Evolutionary conservation across 768 basidiomycete genomes (phyloP), one percentile per base, ranked within the genome.

Genomic region (Pluteus cervinus): DNA sequence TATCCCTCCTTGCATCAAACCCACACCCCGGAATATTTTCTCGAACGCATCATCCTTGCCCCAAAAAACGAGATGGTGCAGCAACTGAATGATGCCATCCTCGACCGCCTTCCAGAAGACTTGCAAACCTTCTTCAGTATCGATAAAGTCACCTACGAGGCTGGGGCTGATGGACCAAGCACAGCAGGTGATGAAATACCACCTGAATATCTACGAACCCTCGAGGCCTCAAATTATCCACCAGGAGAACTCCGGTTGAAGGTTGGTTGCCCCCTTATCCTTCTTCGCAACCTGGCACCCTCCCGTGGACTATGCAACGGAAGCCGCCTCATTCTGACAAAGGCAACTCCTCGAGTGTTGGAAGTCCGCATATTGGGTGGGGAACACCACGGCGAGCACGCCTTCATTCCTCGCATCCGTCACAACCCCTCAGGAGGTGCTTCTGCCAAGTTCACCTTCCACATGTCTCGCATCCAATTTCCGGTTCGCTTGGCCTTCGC

Each of bases 371-470:
- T 69, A 7, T 24, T 71, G 2, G 63, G 62, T 12, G 66, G 69
- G 0, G 51, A 59, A 4, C 56, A 61, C 49, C 41, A 52, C 40
- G 63, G 65, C 1, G 33, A 64, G 12, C 44, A 39, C 1, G 58
- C 48, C 2, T 47, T 68, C 29, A 68, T 70, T 36, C 66, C 68
- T 9, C 39, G 62, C 1, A 62, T 70, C 8, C 45, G 50, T 0
- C 40, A 66, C 0, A 24, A 41, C 7, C 49, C 51, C 5, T n/a
- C 41, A 1, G 14, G 34, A 20, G n/a, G n/a, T n/a, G n/a, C n/a
- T n/a, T 29, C 37, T 11, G 18, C 39, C 4, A 43, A 52, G 5
- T 14, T 54, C 8, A 18, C 57, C 1, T 58, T 69, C 39, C 31
- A 29, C 0, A 45, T 71, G 24, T 40, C 29, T 10, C 54, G 60